These are phyloP conservation scores for Aspergillus fijiensis DNA, from an alignment of 2,329 filamentous ascomycete genomes.

Conservation along the genomic window DNA sequence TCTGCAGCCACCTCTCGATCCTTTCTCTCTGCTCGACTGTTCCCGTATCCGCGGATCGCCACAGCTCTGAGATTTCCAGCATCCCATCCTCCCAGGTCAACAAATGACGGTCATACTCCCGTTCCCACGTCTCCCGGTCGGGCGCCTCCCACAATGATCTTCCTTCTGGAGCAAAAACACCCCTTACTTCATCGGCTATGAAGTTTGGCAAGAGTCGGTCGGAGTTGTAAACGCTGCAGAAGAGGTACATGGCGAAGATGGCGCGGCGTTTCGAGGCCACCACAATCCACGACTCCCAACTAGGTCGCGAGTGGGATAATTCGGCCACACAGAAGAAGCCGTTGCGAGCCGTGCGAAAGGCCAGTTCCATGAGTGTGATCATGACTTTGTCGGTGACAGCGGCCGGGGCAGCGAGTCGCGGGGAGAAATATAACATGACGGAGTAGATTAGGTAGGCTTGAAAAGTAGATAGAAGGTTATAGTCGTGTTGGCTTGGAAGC, in stretches of 20 bases:
- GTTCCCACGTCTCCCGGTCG: slow-evolving; percentile 44
- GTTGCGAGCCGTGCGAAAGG: slow-evolving; percentile 39
- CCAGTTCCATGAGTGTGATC: slow-evolving; percentile 54
- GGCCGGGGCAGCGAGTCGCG: slow-evolving; percentile 20
- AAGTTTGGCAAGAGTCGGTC: slow-evolving; percentile 49
- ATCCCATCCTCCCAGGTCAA: slow-evolving; percentile 44
- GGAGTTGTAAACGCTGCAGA: slow-evolving; percentile 51
- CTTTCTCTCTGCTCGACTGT: slow-evolving; percentile 36
- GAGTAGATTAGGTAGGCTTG: slow-evolving; percentile 57
- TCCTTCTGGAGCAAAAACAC: slow-evolving; percentile 44
- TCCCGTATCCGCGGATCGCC: slow-evolving; percentile 42
- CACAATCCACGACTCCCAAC: slow-evolving; percentile 56
- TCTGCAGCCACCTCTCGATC: slow-evolving; percentile 53
- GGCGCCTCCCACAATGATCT: slow-evolving; percentile 48
- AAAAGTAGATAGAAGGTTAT: slow-evolving; percentile 45
- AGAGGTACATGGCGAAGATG: slow-evolving; percentile 54
- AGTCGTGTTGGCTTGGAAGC: slow-evolving; percentile 2
- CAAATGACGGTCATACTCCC: slow-evolving; percentile 45
- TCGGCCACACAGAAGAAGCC: slow-evolving; percentile 51
- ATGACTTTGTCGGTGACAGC: slow-evolving; percentile 45
- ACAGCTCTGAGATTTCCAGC: slow-evolving; percentile 54
- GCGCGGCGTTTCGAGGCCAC: slow-evolving; percentile 55
- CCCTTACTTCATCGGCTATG: slow-evolving; percentile 50
- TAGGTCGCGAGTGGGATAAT: slow-evolving; percentile 39
- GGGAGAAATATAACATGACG: slow-evolving; percentile 50